These are phyloP conservation scores for Phialophora macrospora DNA, from an alignment of 2,329 filamentous ascomycete species.

Conservation along the genomic window DNA sequence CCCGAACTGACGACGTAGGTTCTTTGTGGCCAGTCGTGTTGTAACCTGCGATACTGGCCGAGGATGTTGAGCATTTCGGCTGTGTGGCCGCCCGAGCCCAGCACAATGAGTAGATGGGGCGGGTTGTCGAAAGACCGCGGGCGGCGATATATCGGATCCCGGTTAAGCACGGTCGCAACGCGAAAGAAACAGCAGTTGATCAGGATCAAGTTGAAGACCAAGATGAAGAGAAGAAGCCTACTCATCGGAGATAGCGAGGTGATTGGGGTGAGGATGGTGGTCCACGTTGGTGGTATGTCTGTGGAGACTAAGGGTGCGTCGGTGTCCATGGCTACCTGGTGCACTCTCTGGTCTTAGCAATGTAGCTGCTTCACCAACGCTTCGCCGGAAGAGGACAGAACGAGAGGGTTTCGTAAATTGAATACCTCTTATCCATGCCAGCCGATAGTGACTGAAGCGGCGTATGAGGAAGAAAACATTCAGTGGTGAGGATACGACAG, in stretches of 20 bases:
- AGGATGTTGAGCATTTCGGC: constrained; percentile 92
- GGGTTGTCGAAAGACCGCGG: constrained; percentile 38
- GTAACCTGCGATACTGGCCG: constrained; percentile 56
- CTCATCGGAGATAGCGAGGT: constrained; percentile 17
- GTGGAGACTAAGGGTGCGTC: not conserved
- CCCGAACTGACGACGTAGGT: constrained; percentile 82
- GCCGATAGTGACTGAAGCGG: not conserved
- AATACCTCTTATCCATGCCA: not conserved
- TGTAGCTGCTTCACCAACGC: not conserved
- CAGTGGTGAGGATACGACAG: not conserved
- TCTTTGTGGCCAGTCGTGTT: constrained; percentile 62
- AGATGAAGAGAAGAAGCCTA: constrained; percentile 16
- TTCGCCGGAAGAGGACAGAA: not conserved
- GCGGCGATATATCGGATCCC: constrained; percentile 7
- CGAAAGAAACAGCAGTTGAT: constrained; percentile 32
- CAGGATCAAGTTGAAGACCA: constrained; percentile 23
- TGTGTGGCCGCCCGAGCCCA: constrained; percentile 93
- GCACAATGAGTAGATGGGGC: constrained; percentile 74
- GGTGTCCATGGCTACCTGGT: not conserved
- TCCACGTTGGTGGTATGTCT: constrained; percentile 5
- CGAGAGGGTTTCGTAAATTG: not conserved
- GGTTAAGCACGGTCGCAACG: constrained; percentile 25
- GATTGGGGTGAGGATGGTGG: constrained; percentile 9
- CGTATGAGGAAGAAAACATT: not conserved
- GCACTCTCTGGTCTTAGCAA: not conserved